Base-by-base conservation (phyloP, 192 early-diverging fungal species). In the Piromyces finnis region DNA sequence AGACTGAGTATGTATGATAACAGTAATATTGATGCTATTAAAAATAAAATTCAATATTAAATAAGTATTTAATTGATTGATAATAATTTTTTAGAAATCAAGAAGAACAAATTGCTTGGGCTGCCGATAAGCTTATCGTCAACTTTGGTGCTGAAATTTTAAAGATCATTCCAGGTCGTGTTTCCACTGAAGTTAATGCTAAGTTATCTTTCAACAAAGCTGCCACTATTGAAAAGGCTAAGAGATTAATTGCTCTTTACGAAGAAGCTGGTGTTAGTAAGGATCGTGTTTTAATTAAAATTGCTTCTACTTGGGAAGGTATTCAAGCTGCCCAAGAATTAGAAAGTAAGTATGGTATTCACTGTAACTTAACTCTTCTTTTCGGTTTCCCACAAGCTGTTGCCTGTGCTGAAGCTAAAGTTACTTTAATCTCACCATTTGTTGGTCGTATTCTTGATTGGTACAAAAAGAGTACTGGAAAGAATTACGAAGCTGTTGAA, bases 371-470 rank as follows among this genome's bases (percentile, higher is more conserved):
- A 87, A 99, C 97, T 51, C 90, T 99, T 78, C 89, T 99, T 79
- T 99, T 99, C 85, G 90, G 92, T 79, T 98, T 98, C 83, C 83
- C 91, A 82, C 85, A 93, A 89, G 97, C 97, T 78, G 97, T 99
- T 81, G 97, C 97, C 35, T 95, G 94, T 84, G 97, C 97, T 83
- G 97, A 99, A 85, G 94, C 96, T 32, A 90, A 92, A 80, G 94
- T 96, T 28, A 99, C 96, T 36, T 92, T 99, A 83, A 97, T 99
- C 86, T 98, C 96, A 81, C 97, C 97, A 30, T 99, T 99, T 84
- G 97, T 99, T 77, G 97, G 97, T 68, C 95, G 97, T 86, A 99
- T 99, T 82, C 92, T 99, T 78, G 97, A 98, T 87, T 98, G 96
- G 96, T 93, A 97, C 92, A 98, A 98, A 90, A 88, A 92, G 82